phyloP scores from a whole-genome alignment of 306 rosid species.

The Fagus crenata region DNA sequence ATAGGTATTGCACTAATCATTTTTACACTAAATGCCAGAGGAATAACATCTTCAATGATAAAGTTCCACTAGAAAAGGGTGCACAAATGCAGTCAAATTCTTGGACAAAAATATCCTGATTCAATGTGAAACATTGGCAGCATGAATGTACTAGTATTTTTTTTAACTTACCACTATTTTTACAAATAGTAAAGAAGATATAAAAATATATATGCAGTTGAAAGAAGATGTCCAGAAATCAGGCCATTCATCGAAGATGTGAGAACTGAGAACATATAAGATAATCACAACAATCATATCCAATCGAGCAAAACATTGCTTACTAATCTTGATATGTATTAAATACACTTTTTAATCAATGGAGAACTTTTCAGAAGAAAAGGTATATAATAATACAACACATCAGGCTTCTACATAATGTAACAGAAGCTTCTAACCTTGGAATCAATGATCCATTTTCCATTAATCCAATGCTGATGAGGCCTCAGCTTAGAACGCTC shows the following conservation, averaged over 20 bases:
- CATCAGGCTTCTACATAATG: too few species aligned
- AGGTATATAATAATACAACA: neutral
- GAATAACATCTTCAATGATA: neutral
- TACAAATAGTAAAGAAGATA: too few species aligned
- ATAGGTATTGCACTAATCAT: neutral
- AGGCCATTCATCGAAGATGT: too few species aligned
- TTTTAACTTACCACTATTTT: too few species aligned
- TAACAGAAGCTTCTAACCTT: slow-evolving; percentile 28
- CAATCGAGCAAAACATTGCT: neutral
- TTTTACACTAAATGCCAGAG: neutral
- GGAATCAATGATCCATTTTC: slow-evolving; percentile 43
- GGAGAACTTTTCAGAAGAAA: neutral
- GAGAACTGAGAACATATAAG: slow-evolving; percentile 14
- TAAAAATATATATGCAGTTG: too few species aligned
- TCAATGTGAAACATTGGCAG: too few species aligned
- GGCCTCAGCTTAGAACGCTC: slow-evolving; percentile 38
- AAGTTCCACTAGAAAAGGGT: neutral
- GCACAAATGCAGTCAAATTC: neutral
- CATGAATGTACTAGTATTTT: too few species aligned
- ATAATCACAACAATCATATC: slow-evolving; percentile 3
- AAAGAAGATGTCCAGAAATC: too few species aligned
- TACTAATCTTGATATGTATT: neutral
- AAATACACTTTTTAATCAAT: too few species aligned
- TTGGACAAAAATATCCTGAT: too few species aligned
- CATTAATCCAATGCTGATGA: slow-evolving; percentile 48